phyloP scores from a whole-genome alignment of 192 early-diverging fungal species.

The Helicostylum pulchrum region DNA sequence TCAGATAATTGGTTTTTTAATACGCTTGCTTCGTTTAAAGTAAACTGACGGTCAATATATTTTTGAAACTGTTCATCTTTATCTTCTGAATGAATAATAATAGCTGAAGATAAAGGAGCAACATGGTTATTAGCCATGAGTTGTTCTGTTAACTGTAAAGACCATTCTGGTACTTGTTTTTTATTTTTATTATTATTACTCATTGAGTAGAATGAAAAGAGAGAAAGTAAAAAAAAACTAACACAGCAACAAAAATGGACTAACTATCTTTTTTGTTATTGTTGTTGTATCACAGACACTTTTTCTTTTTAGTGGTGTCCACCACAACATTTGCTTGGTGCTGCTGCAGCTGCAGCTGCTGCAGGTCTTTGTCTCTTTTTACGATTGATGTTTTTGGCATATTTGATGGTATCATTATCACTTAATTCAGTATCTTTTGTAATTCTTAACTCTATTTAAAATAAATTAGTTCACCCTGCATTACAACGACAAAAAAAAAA shows the following conservation, averaged over 20 bases:
- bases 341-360: too few relatives aligned
- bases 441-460: constrained; percentile 23
- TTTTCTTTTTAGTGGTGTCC: constrained; percentile 7
- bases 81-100: constrained; percentile 2
- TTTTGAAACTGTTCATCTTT: constrained; percentile 11
- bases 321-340: constrained; percentile 13
- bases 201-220: too few relatives aligned
- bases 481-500: not conserved
- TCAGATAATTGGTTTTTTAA: constrained; percentile 5
- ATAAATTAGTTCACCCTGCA: not conserved
- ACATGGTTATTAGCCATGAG: not conserved
- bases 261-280: too few relatives aligned
- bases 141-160: constrained; percentile 4
- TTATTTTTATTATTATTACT: not conserved
- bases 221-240: too few relatives aligned
- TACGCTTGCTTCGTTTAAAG: not conserved
- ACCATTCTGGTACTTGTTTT: constrained; percentile 8
- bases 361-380: constrained; percentile 9
- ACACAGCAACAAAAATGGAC: too few relatives aligned
- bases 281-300: too few relatives aligned
- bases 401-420: constrained; percentile 35
- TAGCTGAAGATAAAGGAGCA: not conserved
- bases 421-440: constrained; percentile 35
- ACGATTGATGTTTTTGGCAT: constrained; percentile 25
- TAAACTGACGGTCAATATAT: constrained; percentile 9